Base-by-base conservation (phyloP, 2,329 filamentous ascomycete genomes). In the Phialocephala subalpina region DNA sequence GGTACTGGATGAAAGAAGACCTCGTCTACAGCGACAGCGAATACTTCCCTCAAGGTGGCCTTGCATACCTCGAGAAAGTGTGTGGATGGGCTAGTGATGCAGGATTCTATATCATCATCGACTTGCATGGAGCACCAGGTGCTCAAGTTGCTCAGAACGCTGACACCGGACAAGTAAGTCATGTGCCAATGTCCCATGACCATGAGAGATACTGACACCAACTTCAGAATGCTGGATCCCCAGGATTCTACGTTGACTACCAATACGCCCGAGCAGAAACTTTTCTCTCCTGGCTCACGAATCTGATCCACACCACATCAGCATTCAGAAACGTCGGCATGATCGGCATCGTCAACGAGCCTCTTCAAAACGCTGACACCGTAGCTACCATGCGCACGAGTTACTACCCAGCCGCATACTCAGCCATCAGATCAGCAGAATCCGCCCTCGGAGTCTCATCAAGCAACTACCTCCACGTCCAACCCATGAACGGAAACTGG, bases 271-370 rank as follows among this genome's bases (percentile, higher is more conserved):
- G 87, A 12, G 84, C 84, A 2, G 62, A 25, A 74, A 82, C 64
- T 73, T 88, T 87, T 77, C 81, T 89, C n/a, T 76, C 81, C 61
- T 87, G 82, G 81, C 82, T 89, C 71, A 82, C 84, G 12, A 78
- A 81, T 42, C 78, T 81, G 45, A 82, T 87, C 65, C 85, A 88
- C 73, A 77, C 69, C 4, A 67, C 63, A 29, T 47, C 12, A n/a
- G 82, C 80, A 65, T 86, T 84, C 73, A 77, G 81, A 61, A 87
- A 84, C 53, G 86, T 88, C 29, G 86, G 86, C 63, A 88, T 87
- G 82, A 74, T 89, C 42, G 82, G 86, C 72, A 75, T 89, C 14
- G 78, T 88, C 62, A 89, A 89, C 71, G 87, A 89, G 73, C 86
- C 87, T 3, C 74, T 83, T 14, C 80, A 80, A 58, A 75, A 80